phyloP scores from a whole-genome alignment of 129 eudicot species.

The Ambrosia trifida region DNA sequence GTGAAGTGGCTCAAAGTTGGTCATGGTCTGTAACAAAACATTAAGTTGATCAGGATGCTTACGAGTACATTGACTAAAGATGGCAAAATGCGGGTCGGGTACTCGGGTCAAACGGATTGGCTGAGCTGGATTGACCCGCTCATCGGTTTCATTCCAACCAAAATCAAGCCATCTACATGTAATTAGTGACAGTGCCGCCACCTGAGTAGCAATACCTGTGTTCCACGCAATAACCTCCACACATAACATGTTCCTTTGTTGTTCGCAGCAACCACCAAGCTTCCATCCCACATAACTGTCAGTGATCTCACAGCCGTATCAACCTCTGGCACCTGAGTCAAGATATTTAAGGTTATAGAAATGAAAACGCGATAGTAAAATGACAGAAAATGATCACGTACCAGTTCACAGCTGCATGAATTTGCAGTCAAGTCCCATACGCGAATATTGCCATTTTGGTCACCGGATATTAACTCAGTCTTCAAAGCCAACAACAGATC shows the following conservation, averaged over 20 bases:
- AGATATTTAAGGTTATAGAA: neutral
- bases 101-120: too few species aligned
- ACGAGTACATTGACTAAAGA: too few species aligned
- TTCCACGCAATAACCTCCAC: slow-evolving; percentile 89
- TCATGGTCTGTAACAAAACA: slow-evolving; percentile 75
- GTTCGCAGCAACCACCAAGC: slow-evolving; percentile 96
- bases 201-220: slow-evolving; percentile 52
- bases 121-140: neutral
- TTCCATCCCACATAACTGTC: slow-evolving; percentile 99
- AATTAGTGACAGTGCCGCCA: too few species aligned
- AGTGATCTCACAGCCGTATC: slow-evolving; percentile 95
- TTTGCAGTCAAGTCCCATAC: slow-evolving; percentile 99
- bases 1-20: slow-evolving; percentile 98
- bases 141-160: neutral
- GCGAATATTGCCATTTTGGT: slow-evolving; percentile 97
- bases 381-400: slow-evolving; percentile 29
- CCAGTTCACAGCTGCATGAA: slow-evolving; percentile 99
- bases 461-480: slow-evolving; percentile 95
- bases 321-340: slow-evolving; percentile 89
- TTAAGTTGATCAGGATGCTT: slow-evolving; percentile 15
- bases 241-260: slow-evolving; percentile 95
- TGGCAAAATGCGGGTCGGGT: too few species aligned
- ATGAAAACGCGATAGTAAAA: neutral
- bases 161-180: neutral
- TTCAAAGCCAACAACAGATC: slow-evolving; percentile 36